Conservation (phyloP, 768 basidiomycete genomes). For the Phylloporus sp. region DNA sequence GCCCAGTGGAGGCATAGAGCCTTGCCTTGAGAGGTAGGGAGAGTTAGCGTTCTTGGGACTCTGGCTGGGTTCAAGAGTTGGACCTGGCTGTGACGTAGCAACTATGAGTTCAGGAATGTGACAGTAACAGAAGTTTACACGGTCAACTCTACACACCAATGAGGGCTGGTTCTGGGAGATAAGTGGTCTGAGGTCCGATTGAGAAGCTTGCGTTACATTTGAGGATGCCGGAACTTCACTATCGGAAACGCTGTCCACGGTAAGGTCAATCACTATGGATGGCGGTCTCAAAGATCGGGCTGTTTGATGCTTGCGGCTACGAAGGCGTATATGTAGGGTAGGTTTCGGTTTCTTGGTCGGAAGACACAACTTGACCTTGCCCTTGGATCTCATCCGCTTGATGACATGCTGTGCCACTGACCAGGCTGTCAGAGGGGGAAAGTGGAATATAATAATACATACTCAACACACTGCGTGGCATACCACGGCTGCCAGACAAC, state of each 20-base stretch:
- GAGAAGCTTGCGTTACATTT: not conserved
- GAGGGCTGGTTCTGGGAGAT: not conserved
- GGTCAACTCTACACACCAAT: conserved; percentile 8
- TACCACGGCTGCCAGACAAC: conserved; percentile 13
- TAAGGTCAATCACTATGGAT: conserved; percentile 21
- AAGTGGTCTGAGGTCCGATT: not conserved
- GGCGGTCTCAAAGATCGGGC: not conserved
- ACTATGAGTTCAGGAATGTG: not conserved
- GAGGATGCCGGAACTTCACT: not conserved
- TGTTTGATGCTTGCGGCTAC: conserved; percentile 5
- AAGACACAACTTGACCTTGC: conserved; percentile 20
- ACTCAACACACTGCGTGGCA: conserved; percentile 21
- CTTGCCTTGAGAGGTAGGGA: conserved; percentile 1
- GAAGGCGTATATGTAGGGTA: conserved; percentile 18
- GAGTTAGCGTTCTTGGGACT: not conserved
- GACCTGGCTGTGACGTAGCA: conserved; percentile 1
- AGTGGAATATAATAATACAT: not conserved
- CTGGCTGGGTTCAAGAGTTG: not conserved
- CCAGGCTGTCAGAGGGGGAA: conserved; percentile 3
- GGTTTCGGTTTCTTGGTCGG: conserved; percentile 13
- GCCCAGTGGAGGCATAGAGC: not conserved
- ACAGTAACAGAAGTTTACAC: not conserved
- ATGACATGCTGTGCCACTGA: conserved; percentile 28
- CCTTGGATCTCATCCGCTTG: conserved; percentile 25
- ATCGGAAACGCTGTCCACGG: conserved; percentile 8